These are phyloP conservation scores for Globisporangium emineosum DNA, from an alignment of 352 stramenopile genomes.

Conservation along the genomic window DNA sequence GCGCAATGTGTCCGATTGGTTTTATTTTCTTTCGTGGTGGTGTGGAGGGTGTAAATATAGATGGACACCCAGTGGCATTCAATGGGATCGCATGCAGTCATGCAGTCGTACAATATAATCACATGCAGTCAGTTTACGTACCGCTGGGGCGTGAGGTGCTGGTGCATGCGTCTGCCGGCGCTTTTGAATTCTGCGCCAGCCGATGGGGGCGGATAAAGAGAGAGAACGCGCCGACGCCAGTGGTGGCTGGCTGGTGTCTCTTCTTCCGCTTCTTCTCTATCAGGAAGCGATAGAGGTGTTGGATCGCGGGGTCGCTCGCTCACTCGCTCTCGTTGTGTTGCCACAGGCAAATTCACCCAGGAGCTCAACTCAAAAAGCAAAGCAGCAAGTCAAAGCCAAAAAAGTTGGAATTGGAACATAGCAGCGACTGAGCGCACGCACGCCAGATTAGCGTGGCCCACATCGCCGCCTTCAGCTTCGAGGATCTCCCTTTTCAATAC, in stretches of 20 bases:
- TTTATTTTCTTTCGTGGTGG: not conserved
- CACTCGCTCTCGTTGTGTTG: conserved; percentile 1
- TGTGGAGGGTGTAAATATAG: not conserved
- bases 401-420: conserved; percentile 3
- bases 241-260: not conserved
- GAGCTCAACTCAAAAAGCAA: not conserved
- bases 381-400: not conserved
- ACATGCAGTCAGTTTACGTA: conserved; percentile 8
- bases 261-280: conserved; percentile 9
- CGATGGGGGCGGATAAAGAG: not conserved
- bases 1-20: conserved; percentile 1
- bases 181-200: conserved; percentile 5
- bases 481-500: conserved; percentile 1
- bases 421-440: not conserved
- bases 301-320: conserved; percentile 7
- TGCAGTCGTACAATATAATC: not conserved
- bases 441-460: conserved; percentile 11
- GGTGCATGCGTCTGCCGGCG: conserved; percentile 9
- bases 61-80: not conserved
- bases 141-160: conserved; percentile 17
- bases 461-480: not conserved
- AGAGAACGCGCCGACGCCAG: not conserved
- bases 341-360: not conserved
- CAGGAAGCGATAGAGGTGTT: conserved; percentile 1
- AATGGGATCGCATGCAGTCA: conserved; percentile 1